Conservation (phyloP, 768 basidiomycete species). For the Suillus occidentalis region DNA sequence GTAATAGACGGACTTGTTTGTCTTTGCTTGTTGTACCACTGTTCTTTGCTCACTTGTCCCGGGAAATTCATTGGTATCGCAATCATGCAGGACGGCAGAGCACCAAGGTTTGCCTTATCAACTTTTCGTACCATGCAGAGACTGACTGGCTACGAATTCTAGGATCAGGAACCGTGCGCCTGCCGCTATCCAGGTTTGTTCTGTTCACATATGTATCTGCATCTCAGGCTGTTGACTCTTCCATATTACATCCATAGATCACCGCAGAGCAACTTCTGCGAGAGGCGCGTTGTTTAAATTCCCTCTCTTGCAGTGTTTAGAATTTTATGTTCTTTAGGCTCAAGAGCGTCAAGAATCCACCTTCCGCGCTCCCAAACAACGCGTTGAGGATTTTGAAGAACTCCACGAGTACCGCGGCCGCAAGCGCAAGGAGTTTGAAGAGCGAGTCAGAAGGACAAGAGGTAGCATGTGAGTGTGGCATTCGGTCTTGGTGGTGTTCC, state of each 20-base stretch:
- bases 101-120: slow-evolving; percentile 55
- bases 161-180: slow-evolving; percentile 97
- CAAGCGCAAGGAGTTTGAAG: slow-evolving; percentile 94
- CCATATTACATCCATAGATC: slow-evolving; percentile 55
- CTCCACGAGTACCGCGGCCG: slow-evolving; percentile 87
- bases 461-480: slow-evolving; percentile 68
- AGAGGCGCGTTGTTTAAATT: slow-evolving; percentile 53
- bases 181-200: slow-evolving; percentile 82
- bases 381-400: slow-evolving; percentile 94
- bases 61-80: background rate
- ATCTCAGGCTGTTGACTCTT: slow-evolving; percentile 4
- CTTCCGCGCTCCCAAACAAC: slow-evolving; percentile 90
- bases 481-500: background rate
- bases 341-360: slow-evolving; percentile 96
- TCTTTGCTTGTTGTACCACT: background rate
- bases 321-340: slow-evolving; percentile 50
- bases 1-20: background rate
- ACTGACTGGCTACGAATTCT: slow-evolving; percentile 9
- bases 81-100: slow-evolving; percentile 77
- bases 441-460: slow-evolving; percentile 75
- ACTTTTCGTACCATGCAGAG: background rate
- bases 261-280: slow-evolving; percentile 97
- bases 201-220: slow-evolving; percentile 3
- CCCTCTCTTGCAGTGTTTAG: background rate
- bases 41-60: background rate